Evolutionary conservation across 192 early-diverging fungal genomes (phyloP).

Genomic region (Entomortierella chlamydospora): DNA sequence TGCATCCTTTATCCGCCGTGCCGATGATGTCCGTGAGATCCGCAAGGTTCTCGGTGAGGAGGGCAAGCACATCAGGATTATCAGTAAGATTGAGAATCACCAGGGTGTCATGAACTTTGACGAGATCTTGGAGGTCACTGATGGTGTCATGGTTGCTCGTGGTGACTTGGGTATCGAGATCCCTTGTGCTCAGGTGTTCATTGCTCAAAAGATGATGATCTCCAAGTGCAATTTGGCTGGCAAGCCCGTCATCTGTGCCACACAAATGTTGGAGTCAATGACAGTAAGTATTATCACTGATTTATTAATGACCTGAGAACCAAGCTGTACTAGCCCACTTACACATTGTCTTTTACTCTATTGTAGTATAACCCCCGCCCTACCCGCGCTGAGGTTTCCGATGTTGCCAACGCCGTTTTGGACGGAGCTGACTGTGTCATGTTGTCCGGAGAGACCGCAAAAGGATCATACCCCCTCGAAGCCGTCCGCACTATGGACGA

Average conservation of each 20-base stretch:
- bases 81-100: constrained; percentile 97
- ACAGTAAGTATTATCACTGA: constrained; percentile 71
- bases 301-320: too few relatives aligned
- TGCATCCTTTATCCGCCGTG: constrained; percentile 96
- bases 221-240: constrained; percentile 97
- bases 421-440: constrained; percentile 99
- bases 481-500: constrained; percentile 95
- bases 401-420: constrained; percentile 98
- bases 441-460: constrained; percentile 98
- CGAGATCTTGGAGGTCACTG: constrained; percentile 92
- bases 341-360: constrained; percentile 27
- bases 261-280: constrained; percentile 99
- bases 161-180: constrained; percentile 99
- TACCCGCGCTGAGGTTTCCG: constrained; percentile 98
- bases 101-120: constrained; percentile 99
- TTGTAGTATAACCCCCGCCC: constrained; percentile 91
- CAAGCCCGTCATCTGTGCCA: constrained; percentile 97
- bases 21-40: constrained; percentile 91
- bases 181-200: constrained; percentile 90
- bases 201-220: constrained; percentile 99
- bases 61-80: constrained; percentile 92
- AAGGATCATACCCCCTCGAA: constrained; percentile 91
- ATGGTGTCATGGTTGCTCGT: constrained; percentile 99
- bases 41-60: constrained; percentile 83
- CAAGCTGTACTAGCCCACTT: too few relatives aligned